These are phyloP conservation scores for Melaleuca alternifolia DNA, from an alignment of 345 rosid genomes.

Conservation along the genomic window DNA sequence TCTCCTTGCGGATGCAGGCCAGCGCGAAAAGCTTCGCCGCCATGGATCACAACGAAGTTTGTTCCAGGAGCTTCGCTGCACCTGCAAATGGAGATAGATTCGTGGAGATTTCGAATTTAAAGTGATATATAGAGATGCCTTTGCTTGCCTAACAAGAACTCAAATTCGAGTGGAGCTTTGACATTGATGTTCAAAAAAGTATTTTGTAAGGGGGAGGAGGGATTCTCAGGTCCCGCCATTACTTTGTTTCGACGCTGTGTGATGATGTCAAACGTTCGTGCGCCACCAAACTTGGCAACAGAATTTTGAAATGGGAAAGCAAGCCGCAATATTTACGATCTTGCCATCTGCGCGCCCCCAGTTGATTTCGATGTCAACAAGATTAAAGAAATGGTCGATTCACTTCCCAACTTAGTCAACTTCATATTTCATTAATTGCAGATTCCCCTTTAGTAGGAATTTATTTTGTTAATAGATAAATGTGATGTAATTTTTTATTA, in stretches of 20 bases:
- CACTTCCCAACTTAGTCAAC: background rate
- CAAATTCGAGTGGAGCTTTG: background rate
- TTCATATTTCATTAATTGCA: background rate
- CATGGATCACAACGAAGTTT: constrained; percentile 16
- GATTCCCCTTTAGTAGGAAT: background rate
- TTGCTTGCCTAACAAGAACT: background rate
- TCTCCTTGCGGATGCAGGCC: constrained; percentile 52
- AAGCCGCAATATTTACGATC: background rate
- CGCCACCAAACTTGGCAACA: background rate
- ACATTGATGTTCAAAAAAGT: background rate
- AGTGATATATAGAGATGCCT: background rate
- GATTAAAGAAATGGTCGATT: background rate
- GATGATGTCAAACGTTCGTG: background rate
- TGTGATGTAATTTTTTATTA: background rate
- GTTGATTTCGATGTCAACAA: too few species aligned
- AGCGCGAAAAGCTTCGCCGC: constrained; percentile 57
- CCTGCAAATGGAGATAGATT: background rate
- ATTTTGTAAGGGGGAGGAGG: background rate
- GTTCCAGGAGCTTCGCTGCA: background rate
- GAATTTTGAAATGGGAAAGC: background rate
- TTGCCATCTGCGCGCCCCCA: background rate
- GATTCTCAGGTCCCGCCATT: background rate
- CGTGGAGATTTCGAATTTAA: background rate
- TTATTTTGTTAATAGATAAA: background rate
- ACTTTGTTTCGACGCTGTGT: background rate